Conservation (phyloP, 2,329 filamentous ascomycete genomes). For the Arthrobotrys sinensis region DNA sequence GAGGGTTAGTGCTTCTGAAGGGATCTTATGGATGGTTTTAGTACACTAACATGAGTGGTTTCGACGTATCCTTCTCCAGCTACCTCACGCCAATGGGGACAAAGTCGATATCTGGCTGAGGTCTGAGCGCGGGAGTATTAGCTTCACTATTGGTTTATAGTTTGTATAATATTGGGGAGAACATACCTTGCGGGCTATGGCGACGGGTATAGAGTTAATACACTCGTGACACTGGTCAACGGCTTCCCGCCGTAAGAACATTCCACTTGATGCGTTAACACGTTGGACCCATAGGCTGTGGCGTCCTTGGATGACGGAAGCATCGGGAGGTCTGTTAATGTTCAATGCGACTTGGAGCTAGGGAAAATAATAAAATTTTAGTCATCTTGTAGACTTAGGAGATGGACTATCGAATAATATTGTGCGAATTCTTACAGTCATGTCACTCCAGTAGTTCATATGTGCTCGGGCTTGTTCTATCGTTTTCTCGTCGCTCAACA, state of each 20-base stretch:
- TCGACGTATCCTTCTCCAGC: slow-evolving; percentile 12
- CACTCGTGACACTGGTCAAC: slow-evolving; percentile 24
- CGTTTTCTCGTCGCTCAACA: not conserved
- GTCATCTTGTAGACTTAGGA: not conserved
- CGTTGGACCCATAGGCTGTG: slow-evolving; percentile 39
- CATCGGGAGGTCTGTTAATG: slow-evolving; percentile 8
- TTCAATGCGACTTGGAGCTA: slow-evolving; percentile 4
- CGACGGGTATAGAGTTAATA: not conserved
- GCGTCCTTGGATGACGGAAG: not conserved
- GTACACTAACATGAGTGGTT: slow-evolving; percentile 10
- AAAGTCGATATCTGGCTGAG: slow-evolving; percentile 40
- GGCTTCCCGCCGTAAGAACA: slow-evolving; percentile 22
- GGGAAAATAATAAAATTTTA: not conserved
- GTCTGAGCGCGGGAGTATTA: slow-evolving; percentile 6
- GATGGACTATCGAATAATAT: too few species aligned
- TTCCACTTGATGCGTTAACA: slow-evolving; percentile 29
- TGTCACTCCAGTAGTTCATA: not conserved
- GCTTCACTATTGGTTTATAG: not conserved
- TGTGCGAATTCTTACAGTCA: not conserved
- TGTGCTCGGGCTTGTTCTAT: not conserved
- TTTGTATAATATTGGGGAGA: not conserved
- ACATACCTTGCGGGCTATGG: not conserved
- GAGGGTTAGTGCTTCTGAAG: not conserved
- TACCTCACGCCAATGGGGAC: slow-evolving; percentile 38
- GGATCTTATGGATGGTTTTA: not conserved